Percentiles rank a stretch among this genome's conserved stretches.
Evolutionary conservation across 495 filamentous ascomycete species (phyloP).

Genomic region (Penicillium riverlandense): DNA sequence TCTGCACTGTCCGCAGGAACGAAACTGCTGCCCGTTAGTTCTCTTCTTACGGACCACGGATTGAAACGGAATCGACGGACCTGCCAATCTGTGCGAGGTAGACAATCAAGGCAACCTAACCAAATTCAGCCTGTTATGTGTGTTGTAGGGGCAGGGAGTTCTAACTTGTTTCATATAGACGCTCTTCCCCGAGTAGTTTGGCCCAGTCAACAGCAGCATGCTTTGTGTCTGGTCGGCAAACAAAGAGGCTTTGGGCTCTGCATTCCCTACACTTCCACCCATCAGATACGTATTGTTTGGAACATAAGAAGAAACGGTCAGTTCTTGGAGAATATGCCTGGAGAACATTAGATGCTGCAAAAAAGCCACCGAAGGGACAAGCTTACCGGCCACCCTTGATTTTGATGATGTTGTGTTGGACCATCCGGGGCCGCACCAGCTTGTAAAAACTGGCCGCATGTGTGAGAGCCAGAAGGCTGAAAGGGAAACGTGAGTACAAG

Average conservation of each 20-base stretch:
- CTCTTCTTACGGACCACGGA: background rate
- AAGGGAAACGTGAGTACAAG: slow-evolving; percentile 4
- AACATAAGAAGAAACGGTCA: slow-evolving; percentile 79
- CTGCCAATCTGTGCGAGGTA: slow-evolving; percentile 89
- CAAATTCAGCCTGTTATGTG: background rate
- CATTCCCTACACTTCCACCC: slow-evolving; percentile 42
- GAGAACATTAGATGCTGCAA: too few species aligned
- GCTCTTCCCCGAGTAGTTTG: slow-evolving; percentile 95
- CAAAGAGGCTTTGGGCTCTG: background rate
- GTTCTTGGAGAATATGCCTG: slow-evolving; percentile 82
- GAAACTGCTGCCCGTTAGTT: slow-evolving; percentile 43
- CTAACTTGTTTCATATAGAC: slow-evolving; percentile 84
- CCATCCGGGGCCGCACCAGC: slow-evolving; percentile 63
- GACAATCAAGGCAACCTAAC: slow-evolving; percentile 71
- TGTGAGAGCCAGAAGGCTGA: slow-evolving; percentile 72
- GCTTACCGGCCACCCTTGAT: slow-evolving; percentile 72
- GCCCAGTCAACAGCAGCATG: slow-evolving; percentile 82
- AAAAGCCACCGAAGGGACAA: too few species aligned
- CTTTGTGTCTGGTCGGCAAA: slow-evolving; percentile 41
- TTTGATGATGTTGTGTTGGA: slow-evolving; percentile 60
- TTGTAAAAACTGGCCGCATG: slow-evolving; percentile 71
- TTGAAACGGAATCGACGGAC: slow-evolving; percentile 14
- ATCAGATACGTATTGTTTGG: slow-evolving; percentile 68
- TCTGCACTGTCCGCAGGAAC: slow-evolving; percentile 73
- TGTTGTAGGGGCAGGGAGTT: background rate